These are phyloP conservation scores for Blechomonas ayalai DNA, from an alignment of 208 protist genomes.

Conservation along the genomic window DNA sequence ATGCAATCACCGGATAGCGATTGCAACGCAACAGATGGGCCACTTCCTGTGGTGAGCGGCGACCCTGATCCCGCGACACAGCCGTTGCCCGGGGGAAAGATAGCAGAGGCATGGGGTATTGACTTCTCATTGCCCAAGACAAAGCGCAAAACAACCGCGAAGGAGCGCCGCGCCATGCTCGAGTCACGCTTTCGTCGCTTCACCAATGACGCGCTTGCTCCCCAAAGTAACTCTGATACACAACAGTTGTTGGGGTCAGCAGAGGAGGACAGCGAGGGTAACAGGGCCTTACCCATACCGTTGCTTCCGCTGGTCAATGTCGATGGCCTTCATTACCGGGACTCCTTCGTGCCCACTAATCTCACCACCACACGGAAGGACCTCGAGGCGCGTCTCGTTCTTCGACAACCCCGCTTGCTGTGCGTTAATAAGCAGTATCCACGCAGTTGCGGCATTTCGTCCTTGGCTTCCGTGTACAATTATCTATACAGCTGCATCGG, in stretches of 20 bases:
- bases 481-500: conserved; percentile 87
- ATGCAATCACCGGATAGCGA: too few relatives aligned
- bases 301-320: conserved; percentile 27
- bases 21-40: too few relatives aligned
- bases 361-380: conserved; percentile 58
- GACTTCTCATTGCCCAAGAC: conserved; percentile 39
- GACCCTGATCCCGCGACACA: too few relatives aligned
- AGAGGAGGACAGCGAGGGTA: conserved; percentile 37
- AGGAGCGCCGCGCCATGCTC: conserved; percentile 51
- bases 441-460: conserved; percentile 81
- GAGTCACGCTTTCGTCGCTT: conserved; percentile 21
- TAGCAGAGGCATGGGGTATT: conserved; percentile 63
- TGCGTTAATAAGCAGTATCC: conserved; percentile 90
- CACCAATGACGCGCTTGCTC: conserved; percentile 1
- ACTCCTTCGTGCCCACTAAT: conserved; percentile 47
- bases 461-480: conserved; percentile 86
- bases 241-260: neutral
- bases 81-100: too few relatives aligned
- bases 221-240: neutral
- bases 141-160: conserved; percentile 53
- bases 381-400: conserved; percentile 55
- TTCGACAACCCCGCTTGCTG: conserved; percentile 62
- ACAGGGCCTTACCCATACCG: conserved; percentile 10
- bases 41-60: too few relatives aligned
- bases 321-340: conserved; percentile 38